Base-by-base conservation (phyloP, 345 rosid genomes). In the Turritis glabra region DNA sequence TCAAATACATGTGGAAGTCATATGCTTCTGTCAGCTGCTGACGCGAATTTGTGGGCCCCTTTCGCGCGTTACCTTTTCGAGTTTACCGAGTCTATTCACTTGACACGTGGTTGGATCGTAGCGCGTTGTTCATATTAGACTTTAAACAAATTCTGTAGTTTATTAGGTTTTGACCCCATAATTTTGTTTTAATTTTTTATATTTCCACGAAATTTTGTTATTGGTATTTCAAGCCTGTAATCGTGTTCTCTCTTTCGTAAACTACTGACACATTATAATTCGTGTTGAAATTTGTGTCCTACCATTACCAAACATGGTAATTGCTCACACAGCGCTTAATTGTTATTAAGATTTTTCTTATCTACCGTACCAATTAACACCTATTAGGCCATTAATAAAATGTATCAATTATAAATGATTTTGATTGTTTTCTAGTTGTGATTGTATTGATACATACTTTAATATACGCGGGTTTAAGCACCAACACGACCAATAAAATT, bases 1-100 rank as follows among this genome's bases (percentile, higher is more conserved):
- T 64, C 48, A 54, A 17, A 66, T 10, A 67, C 61, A 50, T 58
- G 73, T 75, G 68, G 62, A 67, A 59, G 55, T 67, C 68, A 75
- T 67, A 48, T 48, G 73, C 73, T 52, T 67, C 43, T 75, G 69
- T 75, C 74, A 75, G 74, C 69, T 75, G 74, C 35, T 75, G 79
- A 67, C 74, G 44, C 33, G 74, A 74, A 75, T 30, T 25, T 35
- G 26, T 57, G 61, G 72, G 66, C 17, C 61, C 63, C 15, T 11
- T 38, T 5, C 1, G 5, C 5, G 7, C 44, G 7, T 18, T 3
- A 0, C 25, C 9, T 59, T 58, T 67, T 51, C 14, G 7, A 41
- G 46, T 18, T 26, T 58, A 50, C 17, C 53, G 18, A 33, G 55
- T 73, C 70, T 73, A 0, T 29, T 10, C 5, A 19, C 11, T 12